These are phyloP conservation scores for Aspergillus panamensis DNA, from an alignment of 495 filamentous ascomycete species.

Conservation along the genomic window DNA sequence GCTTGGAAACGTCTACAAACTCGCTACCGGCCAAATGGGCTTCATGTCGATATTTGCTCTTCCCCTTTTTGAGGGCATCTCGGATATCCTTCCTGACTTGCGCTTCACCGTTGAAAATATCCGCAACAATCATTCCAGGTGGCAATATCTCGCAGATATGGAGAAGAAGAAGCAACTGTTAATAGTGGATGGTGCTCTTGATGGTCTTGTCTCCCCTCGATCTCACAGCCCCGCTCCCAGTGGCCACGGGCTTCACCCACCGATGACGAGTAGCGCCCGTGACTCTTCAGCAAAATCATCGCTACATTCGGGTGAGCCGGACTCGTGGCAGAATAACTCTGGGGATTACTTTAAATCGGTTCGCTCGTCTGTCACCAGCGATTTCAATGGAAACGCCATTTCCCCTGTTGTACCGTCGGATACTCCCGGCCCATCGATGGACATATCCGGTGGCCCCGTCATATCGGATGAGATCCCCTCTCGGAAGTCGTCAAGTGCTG, in stretches of 20 bases:
- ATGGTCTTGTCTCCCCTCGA: conserved; percentile 36
- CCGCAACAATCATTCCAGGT: conserved; percentile 65
- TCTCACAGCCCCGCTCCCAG: conserved; percentile 34
- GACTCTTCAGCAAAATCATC: conserved; percentile 9
- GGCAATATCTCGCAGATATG: conserved; percentile 64
- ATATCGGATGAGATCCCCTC: conserved; percentile 26
- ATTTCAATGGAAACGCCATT: conserved; percentile 38
- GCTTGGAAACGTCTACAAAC: conserved; percentile 71
- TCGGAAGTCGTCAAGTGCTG: conserved; percentile 37
- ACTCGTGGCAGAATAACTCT: background rate
- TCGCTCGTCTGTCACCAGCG: conserved; percentile 21
- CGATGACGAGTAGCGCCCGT: conserved; percentile 4
- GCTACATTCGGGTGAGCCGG: conserved; percentile 8
- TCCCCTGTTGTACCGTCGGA: conserved; percentile 40
- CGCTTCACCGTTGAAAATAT: conserved; percentile 79
- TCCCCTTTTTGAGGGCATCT: conserved; percentile 82
- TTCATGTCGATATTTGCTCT: conserved; percentile 96
- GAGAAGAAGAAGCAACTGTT: conserved; percentile 35
- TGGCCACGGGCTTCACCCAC: conserved; percentile 6
- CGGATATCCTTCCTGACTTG: conserved; percentile 79
- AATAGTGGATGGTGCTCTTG: conserved; percentile 20
- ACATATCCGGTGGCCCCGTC: conserved; percentile 34
- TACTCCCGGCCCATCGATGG: conserved; percentile 41
- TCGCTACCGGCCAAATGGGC: conserved; percentile 83
- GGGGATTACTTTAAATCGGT: conserved; percentile 23